phyloP scores from a whole-genome alignment of 2,329 filamentous ascomycete species.

The Hymenoscyphus infarciens region DNA sequence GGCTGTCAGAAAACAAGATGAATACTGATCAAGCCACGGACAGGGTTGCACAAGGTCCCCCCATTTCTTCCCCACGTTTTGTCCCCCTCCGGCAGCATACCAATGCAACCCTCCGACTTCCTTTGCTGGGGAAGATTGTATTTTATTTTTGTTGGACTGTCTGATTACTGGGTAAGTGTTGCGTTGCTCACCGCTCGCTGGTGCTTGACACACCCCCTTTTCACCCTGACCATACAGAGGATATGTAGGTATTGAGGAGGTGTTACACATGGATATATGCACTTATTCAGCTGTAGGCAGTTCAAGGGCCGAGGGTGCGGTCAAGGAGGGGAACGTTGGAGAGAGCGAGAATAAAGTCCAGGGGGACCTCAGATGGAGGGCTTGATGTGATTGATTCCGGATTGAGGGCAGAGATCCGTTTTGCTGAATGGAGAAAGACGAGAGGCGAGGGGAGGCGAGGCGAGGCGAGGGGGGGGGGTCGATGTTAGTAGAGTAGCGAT shows the following conservation, averaged over 20 bases:
- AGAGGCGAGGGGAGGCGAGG: constrained; percentile 6
- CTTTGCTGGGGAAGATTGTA: not conserved
- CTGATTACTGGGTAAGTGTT: not conserved
- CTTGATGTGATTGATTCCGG: constrained; percentile 1
- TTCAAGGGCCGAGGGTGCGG: not conserved
- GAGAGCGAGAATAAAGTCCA: not conserved
- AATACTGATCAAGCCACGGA: not conserved
- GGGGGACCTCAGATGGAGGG: not conserved
- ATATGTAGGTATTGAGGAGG: not conserved
- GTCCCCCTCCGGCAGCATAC: not conserved
- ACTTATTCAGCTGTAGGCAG: constrained; percentile 3
- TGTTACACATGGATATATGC: not conserved
- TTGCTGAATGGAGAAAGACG: constrained; percentile 8
- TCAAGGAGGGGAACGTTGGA: constrained; percentile 1
- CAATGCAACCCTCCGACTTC: not conserved
- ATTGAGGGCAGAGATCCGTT: constrained; percentile 3
- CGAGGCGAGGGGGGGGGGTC: not conserved
- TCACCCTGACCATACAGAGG: not conserved
- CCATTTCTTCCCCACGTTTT: not conserved
- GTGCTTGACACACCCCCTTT: not conserved
- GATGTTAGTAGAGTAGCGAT: not conserved
- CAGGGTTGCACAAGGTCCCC: not conserved
- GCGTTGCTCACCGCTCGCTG: constrained; percentile 2
- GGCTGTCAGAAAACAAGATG: not conserved
- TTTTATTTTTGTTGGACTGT: not conserved